These are phyloP conservation scores for Hypocrella siamensis DNA, from an alignment of 2,329 filamentous ascomycete genomes.

Conservation along the genomic window DNA sequence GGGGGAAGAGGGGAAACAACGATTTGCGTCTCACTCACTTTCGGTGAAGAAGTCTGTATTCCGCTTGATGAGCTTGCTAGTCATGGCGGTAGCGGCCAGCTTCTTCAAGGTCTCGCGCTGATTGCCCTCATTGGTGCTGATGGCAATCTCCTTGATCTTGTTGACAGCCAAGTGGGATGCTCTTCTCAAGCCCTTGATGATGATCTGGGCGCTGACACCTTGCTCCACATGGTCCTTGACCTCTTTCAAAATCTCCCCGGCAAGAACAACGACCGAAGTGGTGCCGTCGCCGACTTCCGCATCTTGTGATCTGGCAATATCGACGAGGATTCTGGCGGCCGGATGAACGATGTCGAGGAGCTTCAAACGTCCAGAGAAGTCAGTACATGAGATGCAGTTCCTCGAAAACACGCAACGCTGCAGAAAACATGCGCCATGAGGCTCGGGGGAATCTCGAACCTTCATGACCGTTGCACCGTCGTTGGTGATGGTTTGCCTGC, in stretches of 20 bases:
- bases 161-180: slow-evolving; percentile 86
- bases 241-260: slow-evolving; percentile 96
- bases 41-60: slow-evolving; percentile 97
- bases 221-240: slow-evolving; percentile 92
- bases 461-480: slow-evolving; percentile 99
- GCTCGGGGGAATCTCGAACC: slow-evolving; percentile 40
- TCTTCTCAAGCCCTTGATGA: slow-evolving; percentile 88
- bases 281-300: slow-evolving; percentile 97
- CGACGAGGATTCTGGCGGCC: slow-evolving; percentile 89
- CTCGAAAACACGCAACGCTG: too few species aligned
- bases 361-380: slow-evolving; percentile 24
- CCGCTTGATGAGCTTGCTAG: slow-evolving; percentile 96
- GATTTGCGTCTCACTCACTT: slow-evolving; percentile 39
- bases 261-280: slow-evolving; percentile 90
- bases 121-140: slow-evolving; percentile 68
- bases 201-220: slow-evolving; percentile 91
- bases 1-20: background rate
- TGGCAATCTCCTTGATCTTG: slow-evolving; percentile 95
- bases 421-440: too few species aligned
- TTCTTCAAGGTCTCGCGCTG: slow-evolving; percentile 78
- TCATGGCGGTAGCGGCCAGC: slow-evolving; percentile 93
- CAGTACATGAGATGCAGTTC: too few species aligned
- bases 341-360: slow-evolving; percentile 97
- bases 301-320: slow-evolving; percentile 97
- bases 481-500: slow-evolving; percentile 94